Conservation (phyloP, 768 basidiomycete genomes). For the Butyriboletus loyo region DNA sequence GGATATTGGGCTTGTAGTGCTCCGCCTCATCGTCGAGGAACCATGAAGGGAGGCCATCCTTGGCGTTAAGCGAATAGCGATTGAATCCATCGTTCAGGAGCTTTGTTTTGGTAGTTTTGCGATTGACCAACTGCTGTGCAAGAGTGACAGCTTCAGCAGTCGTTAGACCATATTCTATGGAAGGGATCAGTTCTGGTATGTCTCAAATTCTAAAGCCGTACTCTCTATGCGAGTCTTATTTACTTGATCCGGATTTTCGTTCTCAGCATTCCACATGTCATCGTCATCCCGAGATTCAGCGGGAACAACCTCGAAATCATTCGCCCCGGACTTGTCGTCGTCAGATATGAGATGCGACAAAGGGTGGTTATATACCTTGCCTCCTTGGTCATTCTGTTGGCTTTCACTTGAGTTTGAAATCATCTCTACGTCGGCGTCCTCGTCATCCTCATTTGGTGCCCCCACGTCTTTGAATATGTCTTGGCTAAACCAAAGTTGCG, state of each 20-base stretch:
- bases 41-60: conserved; percentile 92
- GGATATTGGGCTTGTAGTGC: conserved; percentile 90
- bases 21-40: conserved; percentile 96
- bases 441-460: conserved; percentile 34
- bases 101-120: conserved; percentile 81
- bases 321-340: conserved; percentile 21
- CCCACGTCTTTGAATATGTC: conserved; percentile 68
- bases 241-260: conserved; percentile 68
- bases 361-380: conserved; percentile 22
- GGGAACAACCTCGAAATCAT: conserved; percentile 77
- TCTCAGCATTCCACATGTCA: conserved; percentile 79
- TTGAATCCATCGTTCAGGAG: conserved; percentile 95
- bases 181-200: conserved; percentile 1
- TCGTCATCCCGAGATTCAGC: conserved; percentile 51
- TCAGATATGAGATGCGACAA: conserved; percentile 6
- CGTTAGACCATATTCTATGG: conserved; percentile 70
- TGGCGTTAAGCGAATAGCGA: conserved; percentile 86
- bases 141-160: conserved; percentile 91
- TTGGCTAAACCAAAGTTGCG: conserved; percentile 95
- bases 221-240: conserved; percentile 67
- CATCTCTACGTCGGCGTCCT: conserved; percentile 24
- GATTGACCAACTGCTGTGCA: conserved; percentile 89
- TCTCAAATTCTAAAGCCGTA: conserved; percentile 34
- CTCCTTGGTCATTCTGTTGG: conserved; percentile 28
- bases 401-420: conserved; percentile 29